Evolutionary conservation across 1,139 yeast species (phyloP), one percentile per base, ranked within the genome.

Genomic region (Hyphopichia fennica): DNA sequence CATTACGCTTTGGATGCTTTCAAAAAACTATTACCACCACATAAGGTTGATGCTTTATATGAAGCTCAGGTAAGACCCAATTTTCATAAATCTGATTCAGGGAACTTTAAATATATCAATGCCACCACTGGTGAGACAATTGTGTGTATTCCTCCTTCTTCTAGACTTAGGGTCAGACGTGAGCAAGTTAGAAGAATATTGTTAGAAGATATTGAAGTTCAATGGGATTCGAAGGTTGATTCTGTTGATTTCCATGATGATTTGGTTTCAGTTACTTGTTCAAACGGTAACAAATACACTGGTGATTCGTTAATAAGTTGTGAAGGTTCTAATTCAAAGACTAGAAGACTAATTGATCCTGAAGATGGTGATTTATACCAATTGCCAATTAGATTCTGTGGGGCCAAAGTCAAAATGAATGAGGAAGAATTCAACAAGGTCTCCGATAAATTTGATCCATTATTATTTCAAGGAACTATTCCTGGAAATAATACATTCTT

Each of bases 391-490:
- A 42, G 62, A 37, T 60, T 60, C 43, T 45, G 60, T 34, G 65
- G 65, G 0, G 52, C 62, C 13, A 55, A 51, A 32, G 56, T 60
- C n/a, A 43, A 45, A 25, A 43, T 60, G 44, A 48, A 54, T 5
- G 44, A 44, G n/a, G 51, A 45, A 15, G 63, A 60, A 42, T 46
- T 47, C 9, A 42, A 49, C 5, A n/a, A 15, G 6, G 45, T 60
- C 5, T 48, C 58, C 17, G 32, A 34, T 5, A 42, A 45, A 2
- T 60, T 56, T 38, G 64, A 59, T 40, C 64, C 63, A 3, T 44
- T 60, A 10, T 42, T 60, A 29, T 60, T 60, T 41, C 65, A 60
- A 45, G 65, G 65, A 27, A 60, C 65, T 0, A 53, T 57, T 13
- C 65, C 65, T 3, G 37, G 28, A 9, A 53, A 48, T 23, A 48